Evolutionary conservation across 2,329 filamentous ascomycete genomes (phyloP).

Genomic region (Plenodomus tracheiphilus): DNA sequence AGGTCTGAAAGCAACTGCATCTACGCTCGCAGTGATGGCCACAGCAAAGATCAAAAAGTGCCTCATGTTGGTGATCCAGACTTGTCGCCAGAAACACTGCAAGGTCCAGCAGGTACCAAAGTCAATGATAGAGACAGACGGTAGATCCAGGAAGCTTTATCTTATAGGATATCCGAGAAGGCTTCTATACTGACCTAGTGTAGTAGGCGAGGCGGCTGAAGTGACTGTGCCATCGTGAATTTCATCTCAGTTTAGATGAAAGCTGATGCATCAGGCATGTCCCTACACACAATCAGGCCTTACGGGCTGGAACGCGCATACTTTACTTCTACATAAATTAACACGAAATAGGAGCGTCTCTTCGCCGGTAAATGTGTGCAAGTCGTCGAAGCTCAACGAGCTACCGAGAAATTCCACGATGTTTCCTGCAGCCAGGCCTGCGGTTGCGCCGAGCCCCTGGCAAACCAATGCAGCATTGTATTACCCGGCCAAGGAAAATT

Average conservation of each 20-base stretch:
- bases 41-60: constrained; percentile 21
- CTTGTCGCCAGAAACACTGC: neutral
- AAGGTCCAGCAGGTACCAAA: constrained; percentile 5
- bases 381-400: neutral
- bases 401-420: constrained; percentile 10
- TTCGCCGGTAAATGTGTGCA: constrained; percentile 17
- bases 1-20: constrained; percentile 23
- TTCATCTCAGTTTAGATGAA: constrained; percentile 41
- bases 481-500: constrained; percentile 22
- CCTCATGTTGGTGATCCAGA: constrained; percentile 26
- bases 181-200: constrained; percentile 2
- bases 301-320: constrained; percentile 20
- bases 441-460: constrained; percentile 25
- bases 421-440: constrained; percentile 10
- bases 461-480: constrained; percentile 11
- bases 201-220: constrained; percentile 10
- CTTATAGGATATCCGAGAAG: constrained; percentile 24
- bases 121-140: constrained; percentile 4
- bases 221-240: constrained; percentile 19
- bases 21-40: constrained; percentile 26
- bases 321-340: constrained; percentile 14
- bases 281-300: constrained; percentile 13
- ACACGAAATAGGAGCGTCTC: constrained; percentile 17
- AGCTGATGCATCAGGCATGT: constrained; percentile 15
- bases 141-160: neutral